Evolutionary conservation across 257 asterid species (phyloP), one percentile per base, ranked within the genome.

Genomic region (Misopates orontium): DNA sequence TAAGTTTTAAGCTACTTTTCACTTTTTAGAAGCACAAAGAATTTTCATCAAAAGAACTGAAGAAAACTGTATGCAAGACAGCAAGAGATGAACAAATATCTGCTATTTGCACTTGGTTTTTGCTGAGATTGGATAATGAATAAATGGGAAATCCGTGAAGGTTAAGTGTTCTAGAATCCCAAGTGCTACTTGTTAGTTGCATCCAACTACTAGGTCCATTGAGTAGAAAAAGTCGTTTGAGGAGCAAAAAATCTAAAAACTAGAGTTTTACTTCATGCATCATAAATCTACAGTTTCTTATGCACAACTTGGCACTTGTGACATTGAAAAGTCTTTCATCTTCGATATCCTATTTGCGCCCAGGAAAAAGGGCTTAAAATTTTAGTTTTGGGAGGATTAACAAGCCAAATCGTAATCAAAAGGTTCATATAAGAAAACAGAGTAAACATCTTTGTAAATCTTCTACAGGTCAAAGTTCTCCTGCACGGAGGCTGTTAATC

Each of bases 101-200:
- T 44, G 31, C 57, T 57, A n/a, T 18, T 16, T 69, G 8, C 31
- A 18, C 51, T 44, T 54, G 22, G 3, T 52, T 21, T 45, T 69
- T 28, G 36, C 45, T 12, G 20, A 56, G 4, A 31, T 21, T 24
- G 63, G 11, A 48, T 47, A 3, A 64, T 74, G 4, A 18, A n/a
- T 48, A 31, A 58, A 24, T 56, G 54, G 68, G 49, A 60, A 55
- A 50, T 42, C 48, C 13, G 39, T 56, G 63, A 21, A 41, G 10
- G 24, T 67, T 50, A 40, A 51, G 44, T 23, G 67, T 50, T 65
- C 13, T 60, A 40, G 12, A 22, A 42, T 10, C 60, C 57, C 20
- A 17, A 68, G 65, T 57, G 22, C n/a, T 49, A 54, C 50, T 54
- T 47, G 15, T 47, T 64, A 62, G 66, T 70, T 66, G 66, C 59